Conservation (phyloP, 2,329 filamentous ascomycete genomes). For the Aureobasidium sp. region DNA sequence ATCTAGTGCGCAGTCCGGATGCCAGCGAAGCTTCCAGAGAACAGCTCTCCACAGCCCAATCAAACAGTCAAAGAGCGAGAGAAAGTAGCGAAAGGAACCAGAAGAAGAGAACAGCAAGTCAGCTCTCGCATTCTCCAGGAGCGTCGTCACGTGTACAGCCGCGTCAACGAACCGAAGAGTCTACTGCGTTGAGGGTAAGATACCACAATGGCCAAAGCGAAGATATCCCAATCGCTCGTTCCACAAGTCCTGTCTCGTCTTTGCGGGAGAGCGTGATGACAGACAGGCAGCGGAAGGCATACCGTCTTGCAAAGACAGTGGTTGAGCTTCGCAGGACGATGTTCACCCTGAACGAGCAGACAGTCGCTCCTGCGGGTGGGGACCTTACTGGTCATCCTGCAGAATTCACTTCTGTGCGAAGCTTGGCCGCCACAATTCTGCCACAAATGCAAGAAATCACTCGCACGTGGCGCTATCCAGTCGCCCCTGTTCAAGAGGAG, state of each 20-base stretch:
- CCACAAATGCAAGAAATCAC: conserved; percentile 49
- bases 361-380: conserved; percentile 14
- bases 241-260: conserved; percentile 18
- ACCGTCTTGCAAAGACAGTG: conserved; percentile 46
- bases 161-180: conserved; percentile 36
- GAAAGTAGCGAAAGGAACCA: conserved; percentile 42
- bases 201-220: conserved; percentile 53
- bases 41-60: neutral
- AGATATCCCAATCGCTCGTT: conserved; percentile 42
- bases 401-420: conserved; percentile 29
- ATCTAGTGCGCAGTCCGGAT: conserved; percentile 51
- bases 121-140: conserved; percentile 28
- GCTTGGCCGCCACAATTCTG: conserved; percentile 35
- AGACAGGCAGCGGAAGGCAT: conserved; percentile 44
- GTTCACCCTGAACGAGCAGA: conserved; percentile 37
- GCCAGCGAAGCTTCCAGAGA: conserved; percentile 32
- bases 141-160: conserved; percentile 28
- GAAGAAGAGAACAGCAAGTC: conserved; percentile 44
- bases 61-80: conserved; percentile 15
- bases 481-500: conserved; percentile 45
- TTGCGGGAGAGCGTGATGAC: conserved; percentile 30
- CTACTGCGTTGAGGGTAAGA: conserved; percentile 45
- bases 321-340: conserved; percentile 47
- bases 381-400: conserved; percentile 32
- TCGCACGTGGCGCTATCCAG: conserved; percentile 49